Conservation (phyloP, 257 asterid species). For the Solanum paucissectum region DNA sequence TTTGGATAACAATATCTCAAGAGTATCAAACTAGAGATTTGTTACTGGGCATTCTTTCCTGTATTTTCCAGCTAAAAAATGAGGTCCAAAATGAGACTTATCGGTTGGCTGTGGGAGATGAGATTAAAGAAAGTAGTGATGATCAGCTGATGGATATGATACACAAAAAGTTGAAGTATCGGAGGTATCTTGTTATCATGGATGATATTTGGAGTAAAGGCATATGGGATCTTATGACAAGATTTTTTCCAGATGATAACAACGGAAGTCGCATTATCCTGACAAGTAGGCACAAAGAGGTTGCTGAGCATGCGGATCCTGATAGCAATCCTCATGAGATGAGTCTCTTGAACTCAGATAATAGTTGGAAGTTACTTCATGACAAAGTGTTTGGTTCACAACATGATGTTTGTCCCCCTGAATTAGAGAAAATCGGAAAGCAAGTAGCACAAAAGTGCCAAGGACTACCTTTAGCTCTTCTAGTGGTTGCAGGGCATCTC, state of each 20-base stretch:
- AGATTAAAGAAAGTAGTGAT: not conserved
- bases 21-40: not conserved
- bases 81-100: not conserved
- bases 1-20: conserved; percentile 1
- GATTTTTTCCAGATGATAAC: not conserved
- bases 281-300: not conserved
- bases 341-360: not conserved
- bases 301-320: not conserved
- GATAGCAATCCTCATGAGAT: not conserved
- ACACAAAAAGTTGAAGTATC: not conserved
- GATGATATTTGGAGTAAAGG: not conserved
- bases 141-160: not conserved
- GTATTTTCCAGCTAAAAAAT: not conserved
- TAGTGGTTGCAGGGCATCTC: not conserved
- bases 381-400: not conserved
- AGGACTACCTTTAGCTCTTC: not conserved
- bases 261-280: not conserved
- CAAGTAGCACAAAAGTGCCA: not conserved
- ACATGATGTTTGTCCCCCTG: not conserved
- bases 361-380: not conserved
- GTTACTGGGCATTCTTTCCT: not conserved
- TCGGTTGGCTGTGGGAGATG: not conserved
- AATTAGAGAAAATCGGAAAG: not conserved
- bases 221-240: not conserved
- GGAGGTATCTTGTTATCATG: not conserved